Conservation (phyloP, 2,329 filamentous ascomycete genomes). For the Aspergillus intermedius region DNA sequence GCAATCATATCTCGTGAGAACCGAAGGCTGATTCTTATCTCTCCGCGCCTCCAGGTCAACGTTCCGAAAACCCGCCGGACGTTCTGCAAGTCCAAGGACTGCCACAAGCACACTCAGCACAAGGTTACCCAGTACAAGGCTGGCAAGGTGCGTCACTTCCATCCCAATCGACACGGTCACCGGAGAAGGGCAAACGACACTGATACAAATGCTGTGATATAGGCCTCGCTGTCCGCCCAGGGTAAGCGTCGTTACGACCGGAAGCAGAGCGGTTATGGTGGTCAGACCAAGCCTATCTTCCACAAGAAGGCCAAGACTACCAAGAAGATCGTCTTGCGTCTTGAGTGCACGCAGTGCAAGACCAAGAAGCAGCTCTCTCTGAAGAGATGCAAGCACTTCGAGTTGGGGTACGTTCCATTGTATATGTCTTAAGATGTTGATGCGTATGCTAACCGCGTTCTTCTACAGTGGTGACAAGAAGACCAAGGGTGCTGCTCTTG, state of each 20-base stretch:
- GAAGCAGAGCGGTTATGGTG: constrained; percentile 99
- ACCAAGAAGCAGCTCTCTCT: constrained; percentile 94
- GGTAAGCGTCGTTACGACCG: constrained; percentile 99
- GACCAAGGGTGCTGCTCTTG: constrained; percentile 99
- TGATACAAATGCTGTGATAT: constrained; percentile 16
- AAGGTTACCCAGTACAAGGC: constrained; percentile 97
- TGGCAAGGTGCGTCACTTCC: constrained; percentile 61
- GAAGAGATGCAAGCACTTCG: constrained; percentile 99
- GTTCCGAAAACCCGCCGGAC: constrained; percentile 96
- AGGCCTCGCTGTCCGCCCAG: constrained; percentile 92
- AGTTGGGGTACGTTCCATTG: constrained; percentile 73
- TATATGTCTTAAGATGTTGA: background rate
- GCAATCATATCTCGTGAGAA: constrained; percentile 5
- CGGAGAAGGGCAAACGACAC: constrained; percentile 11
- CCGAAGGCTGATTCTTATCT: constrained; percentile 20
- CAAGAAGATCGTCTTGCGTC: constrained; percentile 98
- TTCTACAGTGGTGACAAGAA: constrained; percentile 95
- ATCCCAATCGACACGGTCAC: constrained; percentile 6
- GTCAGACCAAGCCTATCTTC: constrained; percentile 99
- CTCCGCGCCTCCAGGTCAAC: constrained; percentile 64
- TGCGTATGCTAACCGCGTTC: constrained; percentile 37
- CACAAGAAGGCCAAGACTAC: constrained; percentile 99
- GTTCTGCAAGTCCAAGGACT: constrained; percentile 95
- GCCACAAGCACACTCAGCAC: constrained; percentile 87
- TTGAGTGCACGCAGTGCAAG: constrained; percentile 98